These are phyloP conservation scores for Orbilia javanica DNA, from an alignment of 2,329 filamentous ascomycete genomes.

Conservation along the genomic window DNA sequence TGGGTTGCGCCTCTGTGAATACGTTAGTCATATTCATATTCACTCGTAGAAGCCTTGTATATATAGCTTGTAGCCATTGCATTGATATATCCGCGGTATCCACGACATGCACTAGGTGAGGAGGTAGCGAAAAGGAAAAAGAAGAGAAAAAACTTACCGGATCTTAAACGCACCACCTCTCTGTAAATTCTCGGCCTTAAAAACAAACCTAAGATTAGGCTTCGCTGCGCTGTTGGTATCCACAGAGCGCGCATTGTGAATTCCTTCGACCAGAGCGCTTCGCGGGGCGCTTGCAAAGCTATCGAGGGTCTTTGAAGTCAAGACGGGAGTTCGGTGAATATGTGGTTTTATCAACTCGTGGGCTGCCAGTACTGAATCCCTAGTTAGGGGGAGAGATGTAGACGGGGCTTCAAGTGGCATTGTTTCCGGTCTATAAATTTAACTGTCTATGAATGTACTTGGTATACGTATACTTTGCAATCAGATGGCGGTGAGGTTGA, in stretches of 20 bases:
- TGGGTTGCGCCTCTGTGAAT: constrained; percentile 46
- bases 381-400: constrained; percentile 74
- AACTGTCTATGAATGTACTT: neutral
- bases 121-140: neutral
- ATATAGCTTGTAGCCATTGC: constrained; percentile 65
- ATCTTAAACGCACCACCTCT: constrained; percentile 92
- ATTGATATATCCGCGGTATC: too few relatives aligned
- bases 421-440: neutral
- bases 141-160: constrained; percentile 76
- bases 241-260: constrained; percentile 67
- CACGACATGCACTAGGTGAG: too few relatives aligned
- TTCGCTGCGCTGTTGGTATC: constrained; percentile 71
- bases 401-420: constrained; percentile 46
- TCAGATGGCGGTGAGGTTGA: neutral
- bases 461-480: too few relatives aligned
- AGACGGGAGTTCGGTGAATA: constrained; percentile 85
- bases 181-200: constrained; percentile 97
- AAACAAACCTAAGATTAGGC: constrained; percentile 81
- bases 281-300: constrained; percentile 80
- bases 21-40: neutral
- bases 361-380: constrained; percentile 78
- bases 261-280: constrained; percentile 70
- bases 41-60: constrained; percentile 67
- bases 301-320: constrained; percentile 82
- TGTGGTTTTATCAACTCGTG: constrained; percentile 79